Evolutionary conservation across 1,284 basidiomycete species (phyloP).

Genomic region (Malassezia slooffiae): DNA sequence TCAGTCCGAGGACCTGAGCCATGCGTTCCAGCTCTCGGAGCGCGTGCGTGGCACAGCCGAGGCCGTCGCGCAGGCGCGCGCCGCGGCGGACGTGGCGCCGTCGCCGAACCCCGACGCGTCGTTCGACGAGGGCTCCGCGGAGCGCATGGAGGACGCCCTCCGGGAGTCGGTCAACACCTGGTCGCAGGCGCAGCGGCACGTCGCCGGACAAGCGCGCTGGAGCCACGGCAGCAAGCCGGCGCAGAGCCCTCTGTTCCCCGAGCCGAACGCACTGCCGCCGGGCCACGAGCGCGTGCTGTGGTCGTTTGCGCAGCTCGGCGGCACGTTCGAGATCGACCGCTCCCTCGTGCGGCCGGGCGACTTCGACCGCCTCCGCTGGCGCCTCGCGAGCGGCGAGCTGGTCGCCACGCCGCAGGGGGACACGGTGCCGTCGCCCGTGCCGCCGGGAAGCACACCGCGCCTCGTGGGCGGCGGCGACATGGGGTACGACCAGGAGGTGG

Average conservation of each 20-base stretch:
- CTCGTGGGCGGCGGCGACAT: slow-evolving; percentile 34
- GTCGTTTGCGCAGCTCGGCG: slow-evolving; percentile 72
- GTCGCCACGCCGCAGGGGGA: slow-evolving; percentile 22
- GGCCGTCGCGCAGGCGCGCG: not conserved
- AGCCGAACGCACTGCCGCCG: slow-evolving; percentile 20
- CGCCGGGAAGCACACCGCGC: slow-evolving; percentile 20
- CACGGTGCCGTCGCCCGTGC: slow-evolving; percentile 18
- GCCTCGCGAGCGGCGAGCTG: slow-evolving; percentile 37
- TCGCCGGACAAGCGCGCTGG: slow-evolving; percentile 3
- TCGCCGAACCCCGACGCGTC: slow-evolving; percentile 20
- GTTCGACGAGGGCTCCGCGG: slow-evolving; percentile 40
- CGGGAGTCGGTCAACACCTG: slow-evolving; percentile 40
- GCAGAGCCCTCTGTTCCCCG: slow-evolving; percentile 24
- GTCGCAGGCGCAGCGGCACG: slow-evolving; percentile 18
- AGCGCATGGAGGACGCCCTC: slow-evolving; percentile 46
- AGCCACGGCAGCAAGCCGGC: not conserved
- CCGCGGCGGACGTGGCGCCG: not conserved
- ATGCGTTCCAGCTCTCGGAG: slow-evolving; percentile 31
- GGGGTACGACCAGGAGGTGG: slow-evolving; percentile 20
- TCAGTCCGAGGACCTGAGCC: slow-evolving; percentile 36
- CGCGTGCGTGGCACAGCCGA: not conserved
- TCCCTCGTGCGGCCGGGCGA: slow-evolving; percentile 47
- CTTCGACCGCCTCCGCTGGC: slow-evolving; percentile 46
- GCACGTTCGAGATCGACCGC: slow-evolving; percentile 54
- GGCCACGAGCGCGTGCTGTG: slow-evolving; percentile 67